Percentiles rank a stretch among this genome's conserved stretches.
These are phyloP conservation scores for Oryza australiensis DNA, from an alignment of 176 grass and related monocot genomes.

Conservation along the genomic window DNA sequence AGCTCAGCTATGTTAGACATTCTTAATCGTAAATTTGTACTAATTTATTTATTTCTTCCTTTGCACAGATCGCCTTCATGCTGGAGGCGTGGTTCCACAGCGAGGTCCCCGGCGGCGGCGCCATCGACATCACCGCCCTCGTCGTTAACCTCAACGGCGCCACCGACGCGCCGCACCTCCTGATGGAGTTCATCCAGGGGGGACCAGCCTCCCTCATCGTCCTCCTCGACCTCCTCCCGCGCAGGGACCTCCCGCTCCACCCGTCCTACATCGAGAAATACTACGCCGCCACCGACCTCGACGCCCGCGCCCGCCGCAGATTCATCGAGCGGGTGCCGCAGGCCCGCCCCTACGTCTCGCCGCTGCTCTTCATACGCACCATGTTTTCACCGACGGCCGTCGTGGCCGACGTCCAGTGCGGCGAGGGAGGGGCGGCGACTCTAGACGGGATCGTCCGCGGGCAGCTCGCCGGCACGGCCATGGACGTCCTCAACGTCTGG, in stretches of 20 bases:
- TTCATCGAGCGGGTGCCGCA: slow-evolving; percentile 45
- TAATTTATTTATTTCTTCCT: background rate
- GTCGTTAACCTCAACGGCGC: slow-evolving; percentile 49
- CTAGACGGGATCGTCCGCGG: slow-evolving; percentile 30
- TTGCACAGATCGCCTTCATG: slow-evolving; percentile 60
- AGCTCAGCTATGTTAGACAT: too few relatives aligned
- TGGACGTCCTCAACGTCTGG: slow-evolving; percentile 50
- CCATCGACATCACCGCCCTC: slow-evolving; percentile 60
- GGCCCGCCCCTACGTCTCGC: slow-evolving; percentile 45
- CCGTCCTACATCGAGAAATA: slow-evolving; percentile 50
- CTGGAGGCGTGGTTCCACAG: slow-evolving; percentile 74
- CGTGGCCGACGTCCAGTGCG: slow-evolving; percentile 51
- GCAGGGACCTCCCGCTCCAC: slow-evolving; percentile 56
- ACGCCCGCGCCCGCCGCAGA: slow-evolving; percentile 28
- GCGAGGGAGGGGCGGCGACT: slow-evolving; percentile 40
- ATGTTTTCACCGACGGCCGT: slow-evolving; percentile 59
- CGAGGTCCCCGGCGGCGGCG: slow-evolving; percentile 35
- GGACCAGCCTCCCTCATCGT: slow-evolving; percentile 47
- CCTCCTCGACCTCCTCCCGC: slow-evolving; percentile 65
- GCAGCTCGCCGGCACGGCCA: slow-evolving; percentile 5
- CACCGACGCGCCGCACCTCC: slow-evolving; percentile 72
- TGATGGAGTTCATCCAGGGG: slow-evolving; percentile 61
- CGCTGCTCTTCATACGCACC: slow-evolving; percentile 52
- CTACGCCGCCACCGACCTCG: slow-evolving; percentile 43
- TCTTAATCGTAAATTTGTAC: too few relatives aligned